Base-by-base conservation (phyloP, 163 green algal species). In the Scenedesmus sp. region DNA sequence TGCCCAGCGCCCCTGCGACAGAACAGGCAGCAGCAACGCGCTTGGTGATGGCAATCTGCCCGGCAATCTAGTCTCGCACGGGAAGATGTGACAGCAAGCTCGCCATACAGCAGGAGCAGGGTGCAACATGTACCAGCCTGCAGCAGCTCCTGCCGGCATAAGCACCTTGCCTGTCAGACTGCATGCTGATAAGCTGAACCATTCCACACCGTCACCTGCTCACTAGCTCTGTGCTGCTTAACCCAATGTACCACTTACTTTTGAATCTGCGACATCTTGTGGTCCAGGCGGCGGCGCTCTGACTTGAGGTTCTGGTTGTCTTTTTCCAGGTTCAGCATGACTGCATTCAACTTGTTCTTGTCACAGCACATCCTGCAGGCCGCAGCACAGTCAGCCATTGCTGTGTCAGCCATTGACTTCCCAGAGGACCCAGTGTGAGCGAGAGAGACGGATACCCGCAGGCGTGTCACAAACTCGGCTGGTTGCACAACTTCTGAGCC, bases 221-320 rank as follows among this genome's bases (percentile, higher is more conserved):
- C 0, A 24, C 59, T 72, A 35, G 3, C 13, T 22, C 22, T 35
- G 59, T 72, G 24, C 22, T 10, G 24, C 16, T 12, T 22, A 61
- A 15, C 51, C 46, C 6, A 53, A 7, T 35, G 59, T 35, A 35
- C 7, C 30, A 24, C 88, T 85, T 76, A 90, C 81, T 83, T 93
- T 46, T 94, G 92, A 30, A 89, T 84, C 2, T 90, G 87, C 37
- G 78, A 42, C 43, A 93, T 85, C 53, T 94, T 91, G 51, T 90
- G 61, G 70, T 94, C 89, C 89, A 92, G 72, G 37, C 89, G 89
- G 65, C 70, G 80, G 40, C 59, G 80, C 56, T 85, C 87, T 42
- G 73, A 7, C 56, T 89, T 89, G 44, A 94, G 88, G 59, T 90
- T 72, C 1, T 85, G 65, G 18, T 89, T 91, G 16, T 93, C 91